Conservation (phyloP, 2,329 filamentous ascomycete species). For the Fusarium subtropicale region DNA sequence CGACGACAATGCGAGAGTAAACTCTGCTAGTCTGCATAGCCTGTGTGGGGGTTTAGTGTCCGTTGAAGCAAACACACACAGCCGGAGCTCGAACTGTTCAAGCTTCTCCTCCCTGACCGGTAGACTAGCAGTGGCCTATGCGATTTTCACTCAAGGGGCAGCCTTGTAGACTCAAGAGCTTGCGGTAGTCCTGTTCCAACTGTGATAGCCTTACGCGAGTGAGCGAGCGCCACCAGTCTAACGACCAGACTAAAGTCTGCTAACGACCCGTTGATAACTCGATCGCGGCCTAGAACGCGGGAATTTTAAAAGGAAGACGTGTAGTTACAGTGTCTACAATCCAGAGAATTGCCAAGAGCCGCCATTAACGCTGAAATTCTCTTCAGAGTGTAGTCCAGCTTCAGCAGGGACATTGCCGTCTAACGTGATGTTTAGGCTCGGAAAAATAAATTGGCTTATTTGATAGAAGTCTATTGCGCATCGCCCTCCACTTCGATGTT, state of each 20-base stretch:
- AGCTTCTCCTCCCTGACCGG: slow-evolving; percentile 23
- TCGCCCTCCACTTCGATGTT: slow-evolving; percentile 20
- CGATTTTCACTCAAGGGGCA: slow-evolving; percentile 34
- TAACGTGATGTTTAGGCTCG: not conserved
- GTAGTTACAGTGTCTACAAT: not conserved
- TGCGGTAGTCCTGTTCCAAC: slow-evolving; percentile 17
- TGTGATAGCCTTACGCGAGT: slow-evolving; percentile 34
- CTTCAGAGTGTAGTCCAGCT: slow-evolving; percentile 10
- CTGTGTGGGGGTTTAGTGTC: slow-evolving; percentile 25
- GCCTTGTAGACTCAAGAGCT: slow-evolving; percentile 35
- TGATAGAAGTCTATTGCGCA: not conserved
- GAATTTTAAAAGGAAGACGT: slow-evolving; percentile 13
- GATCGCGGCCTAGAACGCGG: slow-evolving; percentile 40
- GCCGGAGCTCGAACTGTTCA: slow-evolving; percentile 11
- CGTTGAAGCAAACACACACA: slow-evolving; percentile 16
- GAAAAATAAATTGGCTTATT: slow-evolving; percentile 17
- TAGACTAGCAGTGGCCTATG: slow-evolving; percentile 31
- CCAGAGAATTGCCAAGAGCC: not conserved
- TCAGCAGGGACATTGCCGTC: slow-evolving; percentile 5
- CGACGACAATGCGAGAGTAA: slow-evolving; percentile 21
- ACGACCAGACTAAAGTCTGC: slow-evolving; percentile 20
- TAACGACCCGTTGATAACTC: slow-evolving; percentile 23
- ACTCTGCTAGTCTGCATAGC: slow-evolving; percentile 31
- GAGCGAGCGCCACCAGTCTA: slow-evolving; percentile 40
- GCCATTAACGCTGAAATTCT: slow-evolving; percentile 9